Base-by-base conservation (phyloP, 352 stramenopile genomes). In the Phytophthora tubulina region DNA sequence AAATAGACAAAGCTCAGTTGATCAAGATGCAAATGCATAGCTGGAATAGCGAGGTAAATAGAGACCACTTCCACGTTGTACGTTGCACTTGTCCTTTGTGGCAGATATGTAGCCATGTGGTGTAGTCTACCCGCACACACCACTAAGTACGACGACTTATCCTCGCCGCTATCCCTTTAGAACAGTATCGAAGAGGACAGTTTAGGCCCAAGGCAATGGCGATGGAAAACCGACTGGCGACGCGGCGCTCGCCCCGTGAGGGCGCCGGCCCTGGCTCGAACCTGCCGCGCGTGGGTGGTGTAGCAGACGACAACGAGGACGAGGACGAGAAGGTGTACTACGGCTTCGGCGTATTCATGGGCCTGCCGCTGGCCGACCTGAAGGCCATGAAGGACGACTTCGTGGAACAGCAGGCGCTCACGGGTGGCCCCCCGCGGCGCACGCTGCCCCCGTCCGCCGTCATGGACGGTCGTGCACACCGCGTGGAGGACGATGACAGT, bases 301-400 rank as follows among this genome's bases (percentile, higher is more conserved):
- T 87, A 8, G 70, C 67, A 27, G 76, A 86, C 51, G 82, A 91
- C 46, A 88, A 85, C 63, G 85, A 92, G 46, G 89, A 80, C 56
- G 87, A 95, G 54, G 82, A 93, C 53, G 85, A 95, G 64, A 93
- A 96, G 74, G 79, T 96, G 1, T 96, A 96, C 84, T 96, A 96
- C 76, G 89, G 89, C 55, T 96, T 96, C 48, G 89, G 89, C 55
- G 89, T 96, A 38, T 96, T 96, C 73, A 96, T 96, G 86, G 89
- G 89, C 0, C 79, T 96, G 45, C 84, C 87, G 35, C 79, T 96
- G 51, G 81, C 85, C n/a, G 88, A 94, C 48, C 79, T 96, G 52
- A 94, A 93, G 60, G 85, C 82, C 56, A 93, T 95, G 82, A 93
- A 92, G 75, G 85, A 93, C 39, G 81, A 95, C 54, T 92, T 87